Conservation (phyloP, 2,329 filamentous ascomycete genomes). For the Aspergillus sp. region DNA sequence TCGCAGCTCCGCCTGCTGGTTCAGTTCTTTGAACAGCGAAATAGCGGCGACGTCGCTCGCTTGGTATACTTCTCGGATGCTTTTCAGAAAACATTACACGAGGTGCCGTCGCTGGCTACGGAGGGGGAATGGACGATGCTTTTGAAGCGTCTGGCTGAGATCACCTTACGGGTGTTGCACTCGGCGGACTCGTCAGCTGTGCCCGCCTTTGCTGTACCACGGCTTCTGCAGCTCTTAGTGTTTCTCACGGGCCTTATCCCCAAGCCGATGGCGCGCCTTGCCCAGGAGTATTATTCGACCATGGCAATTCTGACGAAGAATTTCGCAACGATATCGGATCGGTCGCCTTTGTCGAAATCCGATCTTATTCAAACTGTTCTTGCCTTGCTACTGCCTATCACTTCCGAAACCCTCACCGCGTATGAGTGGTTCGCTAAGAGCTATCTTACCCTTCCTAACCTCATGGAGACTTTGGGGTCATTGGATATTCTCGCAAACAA, state of each 20-base stretch:
- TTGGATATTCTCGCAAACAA: conserved; percentile 46
- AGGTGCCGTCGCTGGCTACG: conserved; percentile 37
- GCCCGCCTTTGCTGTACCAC: conserved; percentile 26
- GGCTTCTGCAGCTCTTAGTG: conserved; percentile 35
- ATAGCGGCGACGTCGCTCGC: conserved; percentile 40
- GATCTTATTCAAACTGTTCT: conserved; percentile 37
- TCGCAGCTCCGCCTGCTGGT: conserved; percentile 64
- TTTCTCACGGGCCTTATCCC: conserved; percentile 42
- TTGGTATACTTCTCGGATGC: conserved; percentile 46
- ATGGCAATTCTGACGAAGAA: conserved; percentile 38
- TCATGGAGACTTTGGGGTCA: conserved; percentile 37
- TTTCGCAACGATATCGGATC: conserved; percentile 17
- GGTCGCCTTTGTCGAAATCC: conserved; percentile 25
- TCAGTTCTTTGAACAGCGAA: conserved; percentile 62
- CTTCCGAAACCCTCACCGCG: conserved; percentile 43
- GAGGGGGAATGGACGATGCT: conserved; percentile 43
- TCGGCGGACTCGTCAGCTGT: conserved; percentile 23
- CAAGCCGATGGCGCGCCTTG: conserved; percentile 40
- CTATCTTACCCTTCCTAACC: conserved; percentile 48
- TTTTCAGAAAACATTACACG: conserved; percentile 40
- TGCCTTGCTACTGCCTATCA: conserved; percentile 45
- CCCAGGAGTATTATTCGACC: conserved; percentile 40
- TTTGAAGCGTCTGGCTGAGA: conserved; percentile 38
- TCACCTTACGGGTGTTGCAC: conserved; percentile 36
- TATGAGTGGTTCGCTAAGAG: conserved; percentile 47